A percentile compares a stretch with the other conserved stretches of the same genome.
Evolutionary conservation across 2,329 filamentous ascomycete species (phyloP).

Genomic region (Fusarium irregulare): DNA sequence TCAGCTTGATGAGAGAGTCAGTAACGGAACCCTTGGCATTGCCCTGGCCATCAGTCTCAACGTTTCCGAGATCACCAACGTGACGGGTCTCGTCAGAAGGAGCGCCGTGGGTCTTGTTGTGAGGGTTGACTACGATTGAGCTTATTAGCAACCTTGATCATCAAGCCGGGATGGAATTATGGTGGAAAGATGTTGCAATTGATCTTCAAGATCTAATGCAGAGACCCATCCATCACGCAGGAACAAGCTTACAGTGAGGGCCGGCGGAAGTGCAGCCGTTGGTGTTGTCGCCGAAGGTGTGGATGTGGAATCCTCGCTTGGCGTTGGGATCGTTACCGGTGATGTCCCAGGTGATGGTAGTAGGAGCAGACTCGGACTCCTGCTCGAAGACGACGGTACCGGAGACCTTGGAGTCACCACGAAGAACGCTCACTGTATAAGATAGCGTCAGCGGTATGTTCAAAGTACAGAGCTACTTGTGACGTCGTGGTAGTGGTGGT

Average conservation of each 20-base stretch:
- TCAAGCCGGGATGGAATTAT: neutral
- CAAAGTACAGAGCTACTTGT: neutral
- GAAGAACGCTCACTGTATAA: conserved; percentile 86
- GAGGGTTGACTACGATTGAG: conserved; percentile 82
- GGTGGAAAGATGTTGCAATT: neutral
- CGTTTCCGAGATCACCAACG: conserved; percentile 97
- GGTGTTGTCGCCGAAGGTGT: conserved; percentile 99
- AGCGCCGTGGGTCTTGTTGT: conserved; percentile 90
- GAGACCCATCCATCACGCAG: neutral
- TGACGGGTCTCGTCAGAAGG: conserved; percentile 86
- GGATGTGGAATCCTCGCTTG: conserved; percentile 97
- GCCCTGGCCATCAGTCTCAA: conserved; percentile 93
- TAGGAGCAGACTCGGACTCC: conserved; percentile 81
- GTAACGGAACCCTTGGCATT: conserved; percentile 83
- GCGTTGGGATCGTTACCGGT: conserved; percentile 92
- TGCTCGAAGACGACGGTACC: conserved; percentile 98
- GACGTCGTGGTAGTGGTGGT: neutral
- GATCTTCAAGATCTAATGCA: neutral
- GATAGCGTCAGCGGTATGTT: conserved; percentile 36
- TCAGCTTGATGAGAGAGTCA: conserved; percentile 92
- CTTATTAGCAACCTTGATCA: conserved; percentile 19
- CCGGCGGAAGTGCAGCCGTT: conserved; percentile 99
- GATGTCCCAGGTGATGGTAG: conserved; percentile 93
- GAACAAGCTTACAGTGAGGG: conserved; percentile 83
- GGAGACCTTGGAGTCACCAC: conserved; percentile 95